A percentile compares a stretch with the other conserved stretches of the same genome.
Evolutionary conservation across 257 asterid species (phyloP).

Genomic region (Solanum bulbocastanum): DNA sequence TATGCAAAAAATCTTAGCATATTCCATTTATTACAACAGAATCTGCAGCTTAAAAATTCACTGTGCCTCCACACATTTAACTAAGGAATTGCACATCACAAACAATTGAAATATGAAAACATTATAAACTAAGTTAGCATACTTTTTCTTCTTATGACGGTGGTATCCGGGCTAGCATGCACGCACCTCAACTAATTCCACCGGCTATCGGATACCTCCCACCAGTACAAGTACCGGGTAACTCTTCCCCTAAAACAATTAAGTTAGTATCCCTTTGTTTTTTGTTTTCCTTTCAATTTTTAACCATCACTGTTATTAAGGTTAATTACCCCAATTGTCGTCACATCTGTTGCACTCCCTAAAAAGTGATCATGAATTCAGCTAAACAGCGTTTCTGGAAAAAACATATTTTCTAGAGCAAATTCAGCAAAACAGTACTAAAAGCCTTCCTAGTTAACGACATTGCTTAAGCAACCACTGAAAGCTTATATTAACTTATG

Average conservation of each 20-base stretch:
- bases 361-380: background rate
- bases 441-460: background rate
- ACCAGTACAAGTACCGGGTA: background rate
- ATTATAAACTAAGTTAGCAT: background rate
- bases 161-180: background rate
- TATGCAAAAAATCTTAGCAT: background rate
- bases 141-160: background rate
- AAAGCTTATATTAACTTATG: background rate
- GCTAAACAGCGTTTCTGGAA: background rate
- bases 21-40: background rate
- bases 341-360: background rate
- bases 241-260: background rate
- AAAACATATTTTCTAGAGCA: background rate
- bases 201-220: background rate
- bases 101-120: background rate
- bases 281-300: background rate
- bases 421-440: background rate
- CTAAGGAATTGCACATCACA: background rate
- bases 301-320: background rate
- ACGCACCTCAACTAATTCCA: background rate
- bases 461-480: background rate
- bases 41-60: background rate
- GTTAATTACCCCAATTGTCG: background rate
- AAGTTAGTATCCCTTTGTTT: background rate
- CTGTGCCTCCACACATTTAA: background rate